Conservation (phyloP, 1,284 basidiomycete genomes). For the Mycosarcoma mackinlayi region DNA sequence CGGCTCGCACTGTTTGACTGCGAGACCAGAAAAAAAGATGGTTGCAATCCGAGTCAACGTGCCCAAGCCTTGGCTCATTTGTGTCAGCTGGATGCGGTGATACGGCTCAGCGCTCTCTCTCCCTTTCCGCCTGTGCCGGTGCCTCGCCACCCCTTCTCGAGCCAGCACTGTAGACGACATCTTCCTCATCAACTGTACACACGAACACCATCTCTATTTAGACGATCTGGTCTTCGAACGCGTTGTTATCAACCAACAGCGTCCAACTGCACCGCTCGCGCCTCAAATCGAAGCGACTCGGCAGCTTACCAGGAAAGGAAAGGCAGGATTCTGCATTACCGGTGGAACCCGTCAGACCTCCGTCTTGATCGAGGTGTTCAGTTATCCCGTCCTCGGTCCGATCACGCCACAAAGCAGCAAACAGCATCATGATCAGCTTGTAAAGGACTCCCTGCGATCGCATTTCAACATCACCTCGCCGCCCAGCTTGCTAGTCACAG, state of each 20-base stretch:
- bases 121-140: too few species aligned
- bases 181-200: not conserved
- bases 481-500: not conserved
- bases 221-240: not conserved
- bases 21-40: not conserved
- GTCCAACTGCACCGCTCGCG: not conserved
- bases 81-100: not conserved
- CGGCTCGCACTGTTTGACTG: not conserved
- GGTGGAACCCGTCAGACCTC: not conserved
- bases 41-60: not conserved
- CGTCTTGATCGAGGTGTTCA: not conserved
- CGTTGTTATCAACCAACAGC: not conserved
- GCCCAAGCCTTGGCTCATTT: not conserved
- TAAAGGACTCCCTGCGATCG: too few species aligned
- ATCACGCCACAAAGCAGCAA: not conserved
- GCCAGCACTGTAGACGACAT: not conserved
- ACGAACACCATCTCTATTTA: not conserved
- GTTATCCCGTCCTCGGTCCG: not conserved
- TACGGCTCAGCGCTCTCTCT: not conserved
- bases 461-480: not conserved
- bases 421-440: constrained; percentile 6
- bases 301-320: too few species aligned
- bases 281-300: too few species aligned
- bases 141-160: not conserved
- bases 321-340: not conserved